Conservation (phyloP, 495 filamentous ascomycete species). For the Hypoxylon fuscum region DNA sequence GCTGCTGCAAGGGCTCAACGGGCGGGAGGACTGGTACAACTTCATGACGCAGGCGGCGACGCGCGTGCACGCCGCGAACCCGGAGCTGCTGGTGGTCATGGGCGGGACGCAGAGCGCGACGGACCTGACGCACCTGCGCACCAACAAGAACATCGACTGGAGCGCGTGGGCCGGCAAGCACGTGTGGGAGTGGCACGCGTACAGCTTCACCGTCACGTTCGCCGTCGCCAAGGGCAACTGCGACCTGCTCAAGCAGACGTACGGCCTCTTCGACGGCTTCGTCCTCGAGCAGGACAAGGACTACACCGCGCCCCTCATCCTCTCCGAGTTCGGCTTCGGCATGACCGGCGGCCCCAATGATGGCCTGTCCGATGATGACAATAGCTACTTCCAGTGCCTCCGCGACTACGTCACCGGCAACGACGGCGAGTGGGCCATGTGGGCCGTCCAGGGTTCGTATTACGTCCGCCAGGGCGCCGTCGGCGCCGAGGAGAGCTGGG, state of each 20-base stretch:
- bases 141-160: slow-evolving; percentile 48
- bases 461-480: slow-evolving; percentile 56
- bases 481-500: slow-evolving; percentile 56
- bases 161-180: slow-evolving; percentile 53
- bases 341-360: slow-evolving; percentile 50
- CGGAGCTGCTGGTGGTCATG: slow-evolving; percentile 55
- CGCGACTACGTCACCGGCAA: slow-evolving; percentile 54
- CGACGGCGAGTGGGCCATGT: slow-evolving; percentile 61
- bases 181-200: slow-evolving; percentile 64
- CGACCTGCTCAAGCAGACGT: slow-evolving; percentile 48
- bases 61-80: slow-evolving; percentile 54
- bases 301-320: slow-evolving; percentile 57
- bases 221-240: slow-evolving; percentile 50
- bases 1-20: slow-evolving; percentile 52
- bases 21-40: slow-evolving; percentile 56
- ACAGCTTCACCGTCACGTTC: slow-evolving; percentile 58
- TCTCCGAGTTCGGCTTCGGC: slow-evolving; percentile 61
- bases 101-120: slow-evolving; percentile 56
- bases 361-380: slow-evolving; percentile 47
- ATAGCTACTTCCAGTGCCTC: slow-evolving; percentile 53
- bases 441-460: slow-evolving; percentile 61
- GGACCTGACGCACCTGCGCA: slow-evolving; percentile 54
- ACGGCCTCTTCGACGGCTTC: slow-evolving; percentile 54
- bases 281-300: slow-evolving; percentile 52
- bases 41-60: slow-evolving; percentile 51